Conservation (phyloP, 2,329 filamentous ascomycete genomes). For the Plectosphaerella cucumerina region DNA sequence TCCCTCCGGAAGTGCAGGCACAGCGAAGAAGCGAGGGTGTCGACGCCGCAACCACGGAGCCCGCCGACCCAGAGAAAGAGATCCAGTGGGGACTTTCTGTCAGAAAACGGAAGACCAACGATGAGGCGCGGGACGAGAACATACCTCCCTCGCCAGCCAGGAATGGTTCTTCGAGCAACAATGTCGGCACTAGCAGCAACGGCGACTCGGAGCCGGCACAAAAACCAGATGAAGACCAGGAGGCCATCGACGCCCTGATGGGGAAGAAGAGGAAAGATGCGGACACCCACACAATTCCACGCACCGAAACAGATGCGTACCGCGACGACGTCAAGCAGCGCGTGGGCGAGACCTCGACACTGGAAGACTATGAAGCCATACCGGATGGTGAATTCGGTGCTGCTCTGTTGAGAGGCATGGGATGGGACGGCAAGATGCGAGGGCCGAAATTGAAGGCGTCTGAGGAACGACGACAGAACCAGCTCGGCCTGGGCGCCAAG, state of each 20-base stretch:
- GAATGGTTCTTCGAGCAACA: constrained; percentile 3
- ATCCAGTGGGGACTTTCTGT: constrained; percentile 53
- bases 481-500: constrained; percentile 86
- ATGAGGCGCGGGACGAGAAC: constrained; percentile 40
- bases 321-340: constrained; percentile 58
- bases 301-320: constrained; percentile 66
- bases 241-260: constrained; percentile 65
- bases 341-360: constrained; percentile 69
- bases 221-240: constrained; percentile 29
- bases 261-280: constrained; percentile 35
- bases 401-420: constrained; percentile 87
- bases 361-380: constrained; percentile 82
- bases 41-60: constrained; percentile 25
- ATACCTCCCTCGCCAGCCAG: background rate
- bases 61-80: constrained; percentile 44
- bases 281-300: constrained; percentile 21
- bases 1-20: constrained; percentile 52
- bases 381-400: constrained; percentile 95
- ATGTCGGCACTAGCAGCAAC: constrained; percentile 10
- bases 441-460: constrained; percentile 57
- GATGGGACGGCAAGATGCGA: constrained; percentile 73
- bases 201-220: background rate
- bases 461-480: constrained; percentile 68
- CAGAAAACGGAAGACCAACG: constrained; percentile 46
- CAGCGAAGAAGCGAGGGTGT: constrained; percentile 29